Evolutionary conservation across 2,329 filamentous ascomycete genomes (phyloP).

Genomic region (Delphinella strobiligena): DNA sequence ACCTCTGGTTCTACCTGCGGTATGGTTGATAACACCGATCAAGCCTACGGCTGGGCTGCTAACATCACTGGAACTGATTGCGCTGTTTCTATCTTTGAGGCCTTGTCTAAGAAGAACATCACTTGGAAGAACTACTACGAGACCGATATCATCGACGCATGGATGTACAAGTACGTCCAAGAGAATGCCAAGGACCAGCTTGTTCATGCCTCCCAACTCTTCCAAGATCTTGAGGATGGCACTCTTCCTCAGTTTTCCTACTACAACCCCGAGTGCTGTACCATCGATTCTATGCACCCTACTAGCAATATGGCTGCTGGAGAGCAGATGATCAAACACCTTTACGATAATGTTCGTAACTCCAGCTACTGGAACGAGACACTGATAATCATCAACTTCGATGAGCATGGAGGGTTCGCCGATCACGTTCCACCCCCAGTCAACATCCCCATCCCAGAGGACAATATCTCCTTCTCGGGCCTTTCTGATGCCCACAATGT

Average conservation of each 20-base stretch:
- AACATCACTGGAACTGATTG: constrained; percentile 25
- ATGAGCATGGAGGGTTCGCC: constrained; percentile 30
- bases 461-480: constrained; percentile 22
- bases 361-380: constrained; percentile 28
- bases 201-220: constrained; percentile 15
- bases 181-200: constrained; percentile 24
- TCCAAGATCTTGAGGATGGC: constrained; percentile 14
- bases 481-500: constrained; percentile 21
- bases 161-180: constrained; percentile 27
- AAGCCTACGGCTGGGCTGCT: constrained; percentile 18
- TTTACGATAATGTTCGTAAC: constrained; percentile 30
- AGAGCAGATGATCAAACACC: constrained; percentile 27
- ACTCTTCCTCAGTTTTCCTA: constrained; percentile 17
- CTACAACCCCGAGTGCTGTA: constrained; percentile 19
- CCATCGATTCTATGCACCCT: constrained; percentile 26
- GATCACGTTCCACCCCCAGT: constrained; percentile 28
- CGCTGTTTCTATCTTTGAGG: constrained; percentile 26
- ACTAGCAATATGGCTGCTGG: constrained; percentile 26
- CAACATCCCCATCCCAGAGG: constrained; percentile 22
- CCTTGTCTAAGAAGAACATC: constrained; percentile 23
- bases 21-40: constrained; percentile 21
- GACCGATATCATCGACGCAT: constrained; percentile 25
- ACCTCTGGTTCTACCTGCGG: constrained; percentile 26
- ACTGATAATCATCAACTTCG: constrained; percentile 28
- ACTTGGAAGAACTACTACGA: constrained; percentile 32